Percentiles rank a stretch among this genome's conserved stretches.
Evolutionary conservation across 805 yeast genomes (phyloP).

Genomic region (Candida insectorum): DNA sequence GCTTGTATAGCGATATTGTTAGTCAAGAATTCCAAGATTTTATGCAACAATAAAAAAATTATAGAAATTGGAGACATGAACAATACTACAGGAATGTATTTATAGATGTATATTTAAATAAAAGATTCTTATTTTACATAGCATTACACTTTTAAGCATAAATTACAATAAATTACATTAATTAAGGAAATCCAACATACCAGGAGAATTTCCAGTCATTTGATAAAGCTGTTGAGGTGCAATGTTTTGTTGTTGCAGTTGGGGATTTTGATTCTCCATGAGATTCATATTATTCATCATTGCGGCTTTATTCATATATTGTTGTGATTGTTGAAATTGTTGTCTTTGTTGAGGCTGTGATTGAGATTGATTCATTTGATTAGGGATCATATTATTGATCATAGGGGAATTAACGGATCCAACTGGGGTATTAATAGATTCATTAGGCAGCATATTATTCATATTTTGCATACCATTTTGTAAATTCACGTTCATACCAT

Average conservation of each 20-base stretch:
- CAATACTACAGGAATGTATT: no score
- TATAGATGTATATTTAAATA: no score
- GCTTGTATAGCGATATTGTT: slow-evolving; percentile 33
- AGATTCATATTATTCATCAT: slow-evolving; percentile 7
- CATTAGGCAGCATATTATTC: slow-evolving; percentile 3
- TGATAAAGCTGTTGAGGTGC: slow-evolving; percentile 40
- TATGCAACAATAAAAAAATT: no score
- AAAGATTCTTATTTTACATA: slow-evolving; percentile 4
- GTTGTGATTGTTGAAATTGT: slow-evolving; percentile 4
- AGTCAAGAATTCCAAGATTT: slow-evolving; percentile 35
- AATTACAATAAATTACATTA: slow-evolving; percentile 4
- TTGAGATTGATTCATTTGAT: slow-evolving; percentile 5
- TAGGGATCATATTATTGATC: slow-evolving; percentile 4
- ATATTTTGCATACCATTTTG: slow-evolving; percentile 1
- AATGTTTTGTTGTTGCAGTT: slow-evolving; percentile 12
- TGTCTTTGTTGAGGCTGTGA: slow-evolving; percentile 5
- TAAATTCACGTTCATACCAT: neutral
- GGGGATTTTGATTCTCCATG: slow-evolving; percentile 9
- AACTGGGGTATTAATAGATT: neutral
- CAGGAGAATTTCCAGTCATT: slow-evolving; percentile 11
- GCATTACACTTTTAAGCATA: neutral
- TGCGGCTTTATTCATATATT: slow-evolving; percentile 3
- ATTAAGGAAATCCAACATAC: slow-evolving; percentile 28
- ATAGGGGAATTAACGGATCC: slow-evolving; percentile 4
- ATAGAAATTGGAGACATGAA: no score